Evolutionary conservation across 2,329 filamentous ascomycete species (phyloP).

Genomic region (Colletotrichum tropicicola): DNA sequence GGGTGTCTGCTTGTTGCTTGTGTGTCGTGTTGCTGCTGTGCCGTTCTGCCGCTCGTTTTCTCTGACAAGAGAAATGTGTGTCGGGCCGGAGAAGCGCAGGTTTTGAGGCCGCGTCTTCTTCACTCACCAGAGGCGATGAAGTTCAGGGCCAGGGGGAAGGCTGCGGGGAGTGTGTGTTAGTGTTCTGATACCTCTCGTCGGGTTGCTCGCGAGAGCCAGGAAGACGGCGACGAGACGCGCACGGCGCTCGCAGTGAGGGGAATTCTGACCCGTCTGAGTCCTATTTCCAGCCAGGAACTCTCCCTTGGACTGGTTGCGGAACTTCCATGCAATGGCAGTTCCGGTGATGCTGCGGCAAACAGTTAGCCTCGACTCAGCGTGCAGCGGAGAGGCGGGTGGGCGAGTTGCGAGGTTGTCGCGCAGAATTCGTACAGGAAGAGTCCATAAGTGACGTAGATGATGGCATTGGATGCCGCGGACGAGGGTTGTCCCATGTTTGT

Average conservation of each 20-base stretch:
- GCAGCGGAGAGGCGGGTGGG: background rate
- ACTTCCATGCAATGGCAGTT: slow-evolving; percentile 63
- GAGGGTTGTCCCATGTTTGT: slow-evolving; percentile 77
- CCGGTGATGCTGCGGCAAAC: slow-evolving; percentile 65
- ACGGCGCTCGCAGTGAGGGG: background rate
- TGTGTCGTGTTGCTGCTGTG: background rate
- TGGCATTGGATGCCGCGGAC: slow-evolving; percentile 79
- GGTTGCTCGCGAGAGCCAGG: background rate
- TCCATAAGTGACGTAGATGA: slow-evolving; percentile 83
- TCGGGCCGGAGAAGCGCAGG: slow-evolving; percentile 18
- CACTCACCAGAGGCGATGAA: slow-evolving; percentile 94
- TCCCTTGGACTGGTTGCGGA: slow-evolving; percentile 71
- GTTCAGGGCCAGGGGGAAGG: slow-evolving; percentile 83
- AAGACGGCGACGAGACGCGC: background rate
- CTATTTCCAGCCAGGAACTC: slow-evolving; percentile 81
- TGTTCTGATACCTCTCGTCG: background rate
- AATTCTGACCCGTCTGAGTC: slow-evolving; percentile 80
- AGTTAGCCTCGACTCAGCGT: background rate
- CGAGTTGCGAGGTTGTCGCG: background rate
- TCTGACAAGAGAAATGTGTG: background rate
- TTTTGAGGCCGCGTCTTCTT: slow-evolving; percentile 47
- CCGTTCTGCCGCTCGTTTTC: slow-evolving; percentile 28
- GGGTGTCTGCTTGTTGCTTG: slow-evolving; percentile 33
- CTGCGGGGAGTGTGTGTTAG: slow-evolving; percentile 55
- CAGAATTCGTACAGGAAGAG: slow-evolving; percentile 72